Conservation (phyloP, 2,329 filamentous ascomycete genomes). For the Penicillium sp. region DNA sequence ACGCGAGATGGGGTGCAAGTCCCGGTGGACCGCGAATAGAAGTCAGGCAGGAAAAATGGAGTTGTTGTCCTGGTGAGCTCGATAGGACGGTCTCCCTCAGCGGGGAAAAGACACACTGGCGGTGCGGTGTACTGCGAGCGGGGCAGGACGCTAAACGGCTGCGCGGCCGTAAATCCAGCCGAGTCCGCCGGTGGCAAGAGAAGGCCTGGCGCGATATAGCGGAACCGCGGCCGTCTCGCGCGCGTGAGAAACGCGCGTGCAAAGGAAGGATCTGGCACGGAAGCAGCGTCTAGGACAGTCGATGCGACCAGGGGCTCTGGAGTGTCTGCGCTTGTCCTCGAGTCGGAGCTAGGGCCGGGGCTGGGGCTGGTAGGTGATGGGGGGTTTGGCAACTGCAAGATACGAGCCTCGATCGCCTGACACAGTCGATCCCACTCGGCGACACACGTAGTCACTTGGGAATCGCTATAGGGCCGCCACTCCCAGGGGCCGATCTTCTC, state of each 20-base stretch:
- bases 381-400: constrained; percentile 7
- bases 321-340: constrained; percentile 5
- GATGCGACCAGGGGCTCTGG: constrained; percentile 9
- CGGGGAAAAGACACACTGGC: constrained; percentile 25
- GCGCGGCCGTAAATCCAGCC: constrained; percentile 15
- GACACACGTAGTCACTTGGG: constrained; percentile 21
- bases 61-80: constrained; percentile 12
- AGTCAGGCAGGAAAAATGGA: constrained; percentile 12
- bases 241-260: constrained; percentile 16
- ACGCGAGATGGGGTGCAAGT: constrained; percentile 14
- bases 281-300: constrained; percentile 9
- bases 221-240: constrained; percentile 17
- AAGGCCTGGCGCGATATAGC: constrained; percentile 12
- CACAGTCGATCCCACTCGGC: constrained; percentile 18
- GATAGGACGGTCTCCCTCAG: constrained; percentile 16
- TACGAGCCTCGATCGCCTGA: constrained; percentile 20
- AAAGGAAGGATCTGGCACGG: constrained; percentile 11
- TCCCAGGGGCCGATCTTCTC: constrained; percentile 23
- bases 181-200: constrained; percentile 12
- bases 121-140: constrained; percentile 10
- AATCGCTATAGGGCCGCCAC: constrained; percentile 26
- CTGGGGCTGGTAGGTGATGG: not conserved
- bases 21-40: constrained; percentile 11
- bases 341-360: not conserved
- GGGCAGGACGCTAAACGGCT: constrained; percentile 17